Base-by-base conservation (phyloP, 768 basidiomycete genomes). In the Leccinum subtestaceum region DNA sequence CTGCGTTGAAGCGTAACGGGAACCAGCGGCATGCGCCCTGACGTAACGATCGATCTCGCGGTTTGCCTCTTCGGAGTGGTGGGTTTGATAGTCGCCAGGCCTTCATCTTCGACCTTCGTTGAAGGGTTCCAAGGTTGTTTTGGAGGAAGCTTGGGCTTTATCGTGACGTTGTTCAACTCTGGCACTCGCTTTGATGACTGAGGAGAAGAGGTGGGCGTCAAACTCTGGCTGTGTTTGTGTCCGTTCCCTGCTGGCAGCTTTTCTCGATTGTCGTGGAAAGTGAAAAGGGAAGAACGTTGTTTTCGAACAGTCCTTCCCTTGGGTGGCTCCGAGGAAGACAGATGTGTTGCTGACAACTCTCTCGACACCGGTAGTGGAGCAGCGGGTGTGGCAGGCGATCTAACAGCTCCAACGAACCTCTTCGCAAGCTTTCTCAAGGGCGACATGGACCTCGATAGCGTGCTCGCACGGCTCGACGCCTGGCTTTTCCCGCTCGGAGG, bases 81-180 rank as follows among this genome's bases (percentile, higher is more conserved):
- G 31, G 75, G 77, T 67, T 82, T 85, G 63, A 81, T 69, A 7
- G 72, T 72, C 29, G 80, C 81, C 43, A 65, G 65, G 8, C 74
- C 83, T 25, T 86, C 87, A 17, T 75, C 63, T 50, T 84, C 77
- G n/a, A 93, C 80, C 66, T 78, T 90, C 1, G 91, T 93, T 5
- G 91, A 93, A 62, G 86, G 81, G 67, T 94, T 94, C 92, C 92
- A 94, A 34, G 73, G 77, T 60, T 84, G 85, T 63, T 82, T 81
- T 10, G 43, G 10, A 34, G 63, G 51, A 57, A 72, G 25, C 56
- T 70, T 72, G 53, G 63, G 67, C 65, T 81, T 84, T 52, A 79
- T 62, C 38, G 80, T 80, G 12, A 75, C 60, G 58, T 72, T 73
- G 31, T 69, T 72, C n/a, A 71, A 63, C 60, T 81, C 77, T 31